Conservation (phyloP, 257 asterid genomes). For the Lycium ferocissimum region DNA sequence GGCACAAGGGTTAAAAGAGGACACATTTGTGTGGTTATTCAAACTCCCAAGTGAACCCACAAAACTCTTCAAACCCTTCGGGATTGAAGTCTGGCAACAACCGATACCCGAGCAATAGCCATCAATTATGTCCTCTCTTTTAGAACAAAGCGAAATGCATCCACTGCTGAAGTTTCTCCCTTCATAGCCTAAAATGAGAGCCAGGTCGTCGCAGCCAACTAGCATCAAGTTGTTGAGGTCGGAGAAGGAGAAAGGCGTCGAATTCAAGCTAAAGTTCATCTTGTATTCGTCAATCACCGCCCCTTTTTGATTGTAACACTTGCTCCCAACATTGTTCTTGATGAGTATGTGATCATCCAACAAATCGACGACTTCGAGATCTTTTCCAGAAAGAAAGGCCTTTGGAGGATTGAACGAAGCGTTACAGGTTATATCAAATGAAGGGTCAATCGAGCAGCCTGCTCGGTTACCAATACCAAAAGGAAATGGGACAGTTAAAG, state of each 20-base stretch:
- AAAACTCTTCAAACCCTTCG: slow-evolving; percentile 10
- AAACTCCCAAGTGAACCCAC: neutral
- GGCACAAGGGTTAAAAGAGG: slow-evolving; percentile 8
- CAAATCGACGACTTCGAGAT: neutral
- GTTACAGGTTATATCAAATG: neutral
- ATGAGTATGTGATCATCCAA: neutral
- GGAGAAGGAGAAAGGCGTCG: neutral
- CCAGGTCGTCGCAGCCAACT: neutral
- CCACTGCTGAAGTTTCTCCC: slow-evolving; percentile 8
- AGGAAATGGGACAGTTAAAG: slow-evolving; percentile 12
- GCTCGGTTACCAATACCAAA: slow-evolving; percentile 19
- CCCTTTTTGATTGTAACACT: neutral
- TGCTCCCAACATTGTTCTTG: neutral
- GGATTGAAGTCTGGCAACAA: slow-evolving; percentile 19
- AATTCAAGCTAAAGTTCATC: neutral
- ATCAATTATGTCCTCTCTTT: neutral
- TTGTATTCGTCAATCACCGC: neutral
- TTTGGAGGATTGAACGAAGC: neutral
- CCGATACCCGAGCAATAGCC: neutral
- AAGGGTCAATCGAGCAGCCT: neutral
- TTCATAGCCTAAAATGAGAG: neutral
- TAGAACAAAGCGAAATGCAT: neutral
- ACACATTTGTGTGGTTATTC: neutral
- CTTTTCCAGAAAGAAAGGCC: slow-evolving; percentile 3
- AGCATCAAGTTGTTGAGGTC: neutral